These are phyloP conservation scores for Uronychia setigera DNA, from an alignment of 73 alveolate species.

Conservation along the genomic window DNA sequence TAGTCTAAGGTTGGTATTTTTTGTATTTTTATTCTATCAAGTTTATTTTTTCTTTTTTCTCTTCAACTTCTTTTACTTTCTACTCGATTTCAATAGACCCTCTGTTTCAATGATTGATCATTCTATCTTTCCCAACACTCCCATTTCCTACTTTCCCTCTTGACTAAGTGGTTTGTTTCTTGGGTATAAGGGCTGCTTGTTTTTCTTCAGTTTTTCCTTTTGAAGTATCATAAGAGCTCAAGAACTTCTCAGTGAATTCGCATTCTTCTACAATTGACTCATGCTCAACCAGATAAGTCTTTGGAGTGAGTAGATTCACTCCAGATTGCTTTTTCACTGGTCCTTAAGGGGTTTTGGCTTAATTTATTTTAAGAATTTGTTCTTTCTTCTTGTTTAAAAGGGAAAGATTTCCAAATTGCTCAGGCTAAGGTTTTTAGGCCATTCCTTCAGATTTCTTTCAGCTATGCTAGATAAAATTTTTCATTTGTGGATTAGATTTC, in stretches of 20 bases:
- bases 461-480: no score
- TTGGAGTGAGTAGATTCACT: conserved; percentile 4
- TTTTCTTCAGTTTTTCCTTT: neutral
- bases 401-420: no score
- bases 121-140: no score
- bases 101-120: neutral
- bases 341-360: neutral
- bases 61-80: conserved; percentile 2
- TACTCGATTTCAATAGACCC: neutral
- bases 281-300: conserved; percentile 6
- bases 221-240: no score
- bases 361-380: no score
- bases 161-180: no score
- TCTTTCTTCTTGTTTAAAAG: no score
- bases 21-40: neutral
- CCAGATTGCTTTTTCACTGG: neutral
- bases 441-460: no score
- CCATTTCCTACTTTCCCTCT: no score
- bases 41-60: neutral
- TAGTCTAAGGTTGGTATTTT: neutral
- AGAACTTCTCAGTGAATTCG: neutral
- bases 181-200: no score
- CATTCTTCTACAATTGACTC: conserved; percentile 4
- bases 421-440: no score
- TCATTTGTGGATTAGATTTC: no score